Evolutionary conservation across 495 filamentous ascomycete species (phyloP).

Genomic region (Hyaloscypha hepaticicola): DNA sequence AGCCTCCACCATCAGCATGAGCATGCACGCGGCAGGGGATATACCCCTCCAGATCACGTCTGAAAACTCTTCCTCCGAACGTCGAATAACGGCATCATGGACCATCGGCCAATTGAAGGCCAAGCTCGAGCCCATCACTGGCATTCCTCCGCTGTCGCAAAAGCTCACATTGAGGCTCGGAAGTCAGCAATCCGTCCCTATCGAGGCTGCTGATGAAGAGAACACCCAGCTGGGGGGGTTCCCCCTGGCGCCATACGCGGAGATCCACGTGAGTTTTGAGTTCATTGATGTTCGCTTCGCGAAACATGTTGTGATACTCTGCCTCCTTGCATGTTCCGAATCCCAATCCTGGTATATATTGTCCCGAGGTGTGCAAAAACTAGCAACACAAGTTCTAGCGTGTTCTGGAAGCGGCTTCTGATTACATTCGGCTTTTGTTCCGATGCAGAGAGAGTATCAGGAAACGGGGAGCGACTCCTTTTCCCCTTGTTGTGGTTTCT

Average conservation of each 20-base stretch:
- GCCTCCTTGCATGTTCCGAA: not conserved
- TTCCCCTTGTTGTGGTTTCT: not conserved
- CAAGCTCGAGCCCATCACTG: conserved; percentile 92
- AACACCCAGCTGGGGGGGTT: conserved; percentile 58
- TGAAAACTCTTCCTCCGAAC: conserved; percentile 72
- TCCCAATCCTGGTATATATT: not conserved
- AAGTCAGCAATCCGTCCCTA: conserved; percentile 49
- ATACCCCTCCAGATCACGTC: conserved; percentile 83
- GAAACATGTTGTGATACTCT: conserved; percentile 23
- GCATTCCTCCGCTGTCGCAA: conserved; percentile 80
- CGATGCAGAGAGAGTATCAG: not conserved
- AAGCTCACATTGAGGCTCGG: conserved; percentile 63
- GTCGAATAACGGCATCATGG: conserved; percentile 91
- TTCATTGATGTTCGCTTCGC: conserved; percentile 20
- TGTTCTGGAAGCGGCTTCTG: not conserved
- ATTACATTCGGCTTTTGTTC: not conserved
- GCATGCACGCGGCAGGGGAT: conserved; percentile 65
- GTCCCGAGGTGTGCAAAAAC: not conserved
- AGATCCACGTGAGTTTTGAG: conserved; percentile 65
- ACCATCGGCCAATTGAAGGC: conserved; percentile 79
- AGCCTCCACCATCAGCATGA: conserved; percentile 29
- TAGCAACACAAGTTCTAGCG: not conserved
- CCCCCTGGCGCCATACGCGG: conserved; percentile 67
- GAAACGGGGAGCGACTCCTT: not conserved
- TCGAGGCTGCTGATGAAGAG: conserved; percentile 70